Evolutionary conservation across 495 filamentous ascomycete genomes (phyloP).

Genomic region (Penicillium macrosclerotiorum): DNA sequence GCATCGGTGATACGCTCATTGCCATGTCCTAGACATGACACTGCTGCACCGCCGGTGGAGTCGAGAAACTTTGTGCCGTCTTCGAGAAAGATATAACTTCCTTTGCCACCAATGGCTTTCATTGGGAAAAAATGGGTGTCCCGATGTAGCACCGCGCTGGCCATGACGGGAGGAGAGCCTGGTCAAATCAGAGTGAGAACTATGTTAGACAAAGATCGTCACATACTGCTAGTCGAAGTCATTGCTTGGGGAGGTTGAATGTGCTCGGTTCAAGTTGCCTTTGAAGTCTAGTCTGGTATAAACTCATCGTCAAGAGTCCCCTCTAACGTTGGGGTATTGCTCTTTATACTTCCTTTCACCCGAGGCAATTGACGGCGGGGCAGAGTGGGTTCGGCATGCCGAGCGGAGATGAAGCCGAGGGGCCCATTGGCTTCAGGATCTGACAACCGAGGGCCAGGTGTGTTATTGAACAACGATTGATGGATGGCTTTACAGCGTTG

Average conservation of each 20-base stretch:
- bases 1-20: conserved; percentile 43
- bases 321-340: background rate
- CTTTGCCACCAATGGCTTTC: conserved; percentile 40
- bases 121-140: conserved; percentile 39
- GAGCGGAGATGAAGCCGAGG: conserved; percentile 28
- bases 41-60: conserved; percentile 53
- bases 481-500: background rate
- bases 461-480: conserved; percentile 6
- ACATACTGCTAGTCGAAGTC: background rate
- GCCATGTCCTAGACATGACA: conserved; percentile 50
- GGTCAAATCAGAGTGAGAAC: conserved; percentile 1
- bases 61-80: conserved; percentile 66
- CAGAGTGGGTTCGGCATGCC: conserved; percentile 31
- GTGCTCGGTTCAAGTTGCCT: no score
- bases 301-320: background rate
- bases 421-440: conserved; percentile 20
- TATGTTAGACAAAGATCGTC: no score
- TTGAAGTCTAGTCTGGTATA: no score
- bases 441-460: background rate
- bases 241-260: no score
- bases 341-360: conserved; percentile 14
- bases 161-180: background rate
- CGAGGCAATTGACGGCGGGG: conserved; percentile 24
- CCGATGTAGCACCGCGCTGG: conserved; percentile 44
- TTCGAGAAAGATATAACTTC: conserved; percentile 49